Conservation (phyloP, 257 asterid genomes). For the Avicennia marina region DNA sequence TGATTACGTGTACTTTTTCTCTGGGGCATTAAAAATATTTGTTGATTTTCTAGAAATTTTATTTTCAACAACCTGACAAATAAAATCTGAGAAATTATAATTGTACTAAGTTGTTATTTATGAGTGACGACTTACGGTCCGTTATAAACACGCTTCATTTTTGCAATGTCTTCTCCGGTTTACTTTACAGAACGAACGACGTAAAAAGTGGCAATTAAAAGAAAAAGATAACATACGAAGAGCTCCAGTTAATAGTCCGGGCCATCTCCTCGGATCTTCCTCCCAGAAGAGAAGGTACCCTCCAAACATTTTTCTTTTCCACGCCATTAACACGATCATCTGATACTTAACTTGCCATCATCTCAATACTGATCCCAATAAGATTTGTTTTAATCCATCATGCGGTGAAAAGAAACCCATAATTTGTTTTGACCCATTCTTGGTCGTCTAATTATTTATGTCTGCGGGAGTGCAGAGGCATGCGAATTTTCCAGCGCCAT, state of each 20-base stretch:
- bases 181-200: too few species aligned
- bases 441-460: slow-evolving; percentile 16
- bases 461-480: slow-evolving; percentile 55
- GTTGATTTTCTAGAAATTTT: too few species aligned
- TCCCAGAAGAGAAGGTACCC: slow-evolving; percentile 11
- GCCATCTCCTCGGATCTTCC: slow-evolving; percentile 35
- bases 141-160: too few species aligned
- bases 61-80: too few species aligned
- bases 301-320: slow-evolving; percentile 22
- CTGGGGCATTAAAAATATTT: too few species aligned
- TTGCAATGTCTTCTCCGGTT: too few species aligned
- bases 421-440: neutral
- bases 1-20: too few species aligned
- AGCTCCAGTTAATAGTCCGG: slow-evolving; percentile 32
- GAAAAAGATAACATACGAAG: too few species aligned
- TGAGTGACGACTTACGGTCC: too few species aligned
- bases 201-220: too few species aligned
- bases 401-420: slow-evolving; percentile 18
- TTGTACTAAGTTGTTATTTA: too few species aligned
- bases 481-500: slow-evolving; percentile 49
- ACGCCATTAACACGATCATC: neutral
- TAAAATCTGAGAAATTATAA: too few species aligned
- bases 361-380: slow-evolving; percentile 31
- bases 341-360: neutral
- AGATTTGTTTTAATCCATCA: neutral